phyloP scores from a whole-genome alignment of 2,329 filamentous ascomycete species.

The Pleoardoris graminearum region DNA sequence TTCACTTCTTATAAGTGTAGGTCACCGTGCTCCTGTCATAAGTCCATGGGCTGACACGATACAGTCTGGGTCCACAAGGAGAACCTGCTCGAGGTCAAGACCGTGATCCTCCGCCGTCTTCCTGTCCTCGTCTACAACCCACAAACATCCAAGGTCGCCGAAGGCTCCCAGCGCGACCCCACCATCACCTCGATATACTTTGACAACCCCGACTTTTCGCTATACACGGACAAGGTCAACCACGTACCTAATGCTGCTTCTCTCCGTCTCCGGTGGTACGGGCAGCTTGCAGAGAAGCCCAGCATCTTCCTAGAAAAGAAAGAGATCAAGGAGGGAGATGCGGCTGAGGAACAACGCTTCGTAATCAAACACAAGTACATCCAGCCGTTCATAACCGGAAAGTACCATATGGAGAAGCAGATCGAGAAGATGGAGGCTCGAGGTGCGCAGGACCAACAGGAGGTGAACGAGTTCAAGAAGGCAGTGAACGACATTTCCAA shows the following conservation, averaged over 20 bases:
- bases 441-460: slow-evolving; percentile 66
- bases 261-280: slow-evolving; percentile 87
- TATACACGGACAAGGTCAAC: slow-evolving; percentile 85
- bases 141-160: slow-evolving; percentile 78
- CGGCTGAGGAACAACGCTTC: slow-evolving; percentile 78
- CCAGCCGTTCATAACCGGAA: slow-evolving; percentile 79
- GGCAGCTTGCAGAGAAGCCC: slow-evolving; percentile 75
- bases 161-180: slow-evolving; percentile 77
- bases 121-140: slow-evolving; percentile 93
- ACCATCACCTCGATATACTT: slow-evolving; percentile 96
- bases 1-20: slow-evolving; percentile 87
- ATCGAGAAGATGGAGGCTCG: slow-evolving; percentile 81
- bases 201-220: slow-evolving; percentile 80
- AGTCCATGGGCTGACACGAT: slow-evolving; percentile 35
- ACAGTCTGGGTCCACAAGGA: slow-evolving; percentile 92
- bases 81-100: slow-evolving; percentile 96
- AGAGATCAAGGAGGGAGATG: slow-evolving; percentile 73
- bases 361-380: slow-evolving; percentile 94
- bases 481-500: slow-evolving; percentile 77
- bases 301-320: slow-evolving; percentile 91
- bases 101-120: slow-evolving; percentile 85
- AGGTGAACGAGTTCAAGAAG: slow-evolving; percentile 69
- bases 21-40: slow-evolving; percentile 29
- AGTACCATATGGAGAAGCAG: slow-evolving; percentile 91
- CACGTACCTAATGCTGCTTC: slow-evolving; percentile 76